These are phyloP conservation scores for Candida ficus DNA, from an alignment of 805 yeast genomes.

Conservation along the genomic window DNA sequence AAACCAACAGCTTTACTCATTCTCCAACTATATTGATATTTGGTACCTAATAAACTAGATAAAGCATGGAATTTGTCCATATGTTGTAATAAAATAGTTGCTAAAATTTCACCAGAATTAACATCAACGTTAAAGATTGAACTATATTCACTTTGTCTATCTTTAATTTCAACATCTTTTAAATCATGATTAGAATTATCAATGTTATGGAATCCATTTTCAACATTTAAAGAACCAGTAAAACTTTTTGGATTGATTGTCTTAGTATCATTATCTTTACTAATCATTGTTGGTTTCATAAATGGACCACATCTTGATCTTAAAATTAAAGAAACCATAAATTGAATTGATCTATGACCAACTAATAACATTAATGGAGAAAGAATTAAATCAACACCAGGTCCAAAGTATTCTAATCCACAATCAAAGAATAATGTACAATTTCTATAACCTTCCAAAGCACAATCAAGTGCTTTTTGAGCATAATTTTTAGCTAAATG, in stretches of 20 bases:
- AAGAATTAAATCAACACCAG: constrained; percentile 41
- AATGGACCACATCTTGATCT: constrained; percentile 43
- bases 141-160: constrained; percentile 19
- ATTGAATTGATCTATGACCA: constrained; percentile 54
- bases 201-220: constrained; percentile 9
- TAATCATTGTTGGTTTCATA: constrained; percentile 21
- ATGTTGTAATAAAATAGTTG: constrained; percentile 33
- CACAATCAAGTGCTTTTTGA: constrained; percentile 36
- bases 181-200: constrained; percentile 23
- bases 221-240: constrained; percentile 11
- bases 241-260: constrained; percentile 14
- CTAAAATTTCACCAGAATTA: constrained; percentile 32
- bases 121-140: constrained; percentile 30
- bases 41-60: constrained; percentile 43
- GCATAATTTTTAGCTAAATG: constrained; percentile 34
- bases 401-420: constrained; percentile 27
- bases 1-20: constrained; percentile 51
- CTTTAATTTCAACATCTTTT: constrained; percentile 16
- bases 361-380: constrained; percentile 46
- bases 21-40: constrained; percentile 67
- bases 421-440: constrained; percentile 37
- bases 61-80: constrained; percentile 37
- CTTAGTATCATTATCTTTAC: background rate
- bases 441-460: constrained; percentile 38
- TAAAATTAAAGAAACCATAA: constrained; percentile 49